Conservation (phyloP, 192 early-diverging fungal genomes). For the Linnemannia exigua region DNA sequence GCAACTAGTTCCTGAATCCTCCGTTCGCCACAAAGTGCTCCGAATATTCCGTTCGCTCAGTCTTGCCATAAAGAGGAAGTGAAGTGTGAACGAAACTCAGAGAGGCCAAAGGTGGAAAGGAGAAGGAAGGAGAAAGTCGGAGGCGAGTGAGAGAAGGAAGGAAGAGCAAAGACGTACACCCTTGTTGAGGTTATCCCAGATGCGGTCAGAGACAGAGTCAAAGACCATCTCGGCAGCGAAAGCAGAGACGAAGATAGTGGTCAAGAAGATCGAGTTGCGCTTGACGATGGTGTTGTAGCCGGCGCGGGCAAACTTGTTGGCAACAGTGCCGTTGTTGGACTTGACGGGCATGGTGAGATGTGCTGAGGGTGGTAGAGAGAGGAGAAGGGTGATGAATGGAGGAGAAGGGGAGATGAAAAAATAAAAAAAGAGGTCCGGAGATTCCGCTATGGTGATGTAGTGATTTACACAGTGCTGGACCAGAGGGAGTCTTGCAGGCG, state of each 20-base stretch:
- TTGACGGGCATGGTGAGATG: slow-evolving; percentile 51
- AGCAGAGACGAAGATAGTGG: slow-evolving; percentile 76
- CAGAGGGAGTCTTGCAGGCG: neutral
- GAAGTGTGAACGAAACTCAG: neutral
- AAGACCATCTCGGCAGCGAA: slow-evolving; percentile 82
- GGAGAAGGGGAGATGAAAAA: neutral
- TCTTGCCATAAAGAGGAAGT: neutral
- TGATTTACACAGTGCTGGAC: neutral
- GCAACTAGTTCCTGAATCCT: neutral
- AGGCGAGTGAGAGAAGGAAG: slow-evolving; percentile 1
- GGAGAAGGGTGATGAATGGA: neutral
- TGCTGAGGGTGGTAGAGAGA: slow-evolving; percentile 5
- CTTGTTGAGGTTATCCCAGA: slow-evolving; percentile 83
- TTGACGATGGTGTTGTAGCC: slow-evolving; percentile 77
- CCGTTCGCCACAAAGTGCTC: neutral
- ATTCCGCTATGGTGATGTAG: neutral
- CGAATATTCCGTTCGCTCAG: neutral
- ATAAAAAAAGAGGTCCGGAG: neutral
- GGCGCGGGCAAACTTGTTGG: slow-evolving; percentile 56
- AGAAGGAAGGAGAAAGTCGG: neutral
- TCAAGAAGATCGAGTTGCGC: slow-evolving; percentile 79
- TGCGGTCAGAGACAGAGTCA: slow-evolving; percentile 68
- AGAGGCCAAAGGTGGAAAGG: neutral
- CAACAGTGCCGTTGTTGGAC: slow-evolving; percentile 52
- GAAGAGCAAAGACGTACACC: slow-evolving; percentile 75